These are phyloP conservation scores for Suhomyces coccinellae DNA, from an alignment of 1,139 yeast genomes.

Conservation along the genomic window DNA sequence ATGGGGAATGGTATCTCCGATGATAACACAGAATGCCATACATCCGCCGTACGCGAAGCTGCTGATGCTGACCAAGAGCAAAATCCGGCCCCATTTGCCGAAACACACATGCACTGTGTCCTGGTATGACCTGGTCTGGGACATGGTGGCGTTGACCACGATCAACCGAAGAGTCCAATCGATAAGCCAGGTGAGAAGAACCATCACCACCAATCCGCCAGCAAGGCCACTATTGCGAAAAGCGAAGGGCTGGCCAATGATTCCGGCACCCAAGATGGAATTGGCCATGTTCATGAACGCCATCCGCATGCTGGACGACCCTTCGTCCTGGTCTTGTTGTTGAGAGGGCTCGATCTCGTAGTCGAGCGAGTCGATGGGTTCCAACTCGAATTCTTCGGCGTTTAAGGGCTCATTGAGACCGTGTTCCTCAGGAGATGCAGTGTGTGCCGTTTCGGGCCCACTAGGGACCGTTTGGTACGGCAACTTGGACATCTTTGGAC, in stretches of 20 bases:
- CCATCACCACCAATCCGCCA: conserved; percentile 67
- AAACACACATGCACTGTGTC: conserved; percentile 81
- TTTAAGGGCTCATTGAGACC: neutral
- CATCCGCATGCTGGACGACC: conserved; percentile 64
- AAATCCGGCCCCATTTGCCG: conserved; percentile 68
- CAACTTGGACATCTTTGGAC: conserved; percentile 2
- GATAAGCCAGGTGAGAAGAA: conserved; percentile 63
- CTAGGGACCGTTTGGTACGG: conserved; percentile 9
- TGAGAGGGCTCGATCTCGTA: conserved; percentile 8
- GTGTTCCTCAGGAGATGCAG: neutral
- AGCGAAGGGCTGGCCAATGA: conserved; percentile 92
- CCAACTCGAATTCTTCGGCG: conserved; percentile 25
- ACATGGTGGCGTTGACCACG: conserved; percentile 77
- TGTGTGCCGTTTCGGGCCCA: conserved; percentile 1
- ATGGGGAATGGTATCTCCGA: conserved; percentile 94
- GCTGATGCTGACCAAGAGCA: conserved; percentile 75
- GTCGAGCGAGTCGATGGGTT: conserved; percentile 17
- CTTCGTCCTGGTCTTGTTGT: conserved; percentile 13
- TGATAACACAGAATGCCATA: conserved; percentile 90
- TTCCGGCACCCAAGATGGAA: conserved; percentile 91
- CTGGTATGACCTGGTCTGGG: conserved; percentile 79
- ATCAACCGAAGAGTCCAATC: conserved; percentile 86
- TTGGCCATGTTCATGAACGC: conserved; percentile 98
- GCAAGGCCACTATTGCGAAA: conserved; percentile 75
- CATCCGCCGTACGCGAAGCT: conserved; percentile 93